A percentile compares a stretch with the other conserved stretches of the same genome.
phyloP scores from a whole-genome alignment of 768 basidiomycete genomes.

The Suillus variegatus region DNA sequence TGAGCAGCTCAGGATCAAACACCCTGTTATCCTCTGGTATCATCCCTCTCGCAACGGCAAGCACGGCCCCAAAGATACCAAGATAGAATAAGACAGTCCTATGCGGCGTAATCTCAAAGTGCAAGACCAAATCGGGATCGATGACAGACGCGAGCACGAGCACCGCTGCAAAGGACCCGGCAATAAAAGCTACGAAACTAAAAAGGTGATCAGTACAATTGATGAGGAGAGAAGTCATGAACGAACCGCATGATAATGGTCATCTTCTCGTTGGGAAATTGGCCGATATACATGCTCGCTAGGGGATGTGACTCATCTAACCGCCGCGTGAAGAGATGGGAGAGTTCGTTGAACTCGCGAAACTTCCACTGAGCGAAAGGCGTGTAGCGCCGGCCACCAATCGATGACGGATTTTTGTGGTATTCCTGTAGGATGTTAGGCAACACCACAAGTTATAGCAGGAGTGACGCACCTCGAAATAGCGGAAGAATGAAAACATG shows the following conservation, averaged over 20 bases:
- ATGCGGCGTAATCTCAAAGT: conserved; percentile 93
- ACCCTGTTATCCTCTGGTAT: conserved; percentile 92
- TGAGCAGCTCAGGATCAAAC: conserved; percentile 90
- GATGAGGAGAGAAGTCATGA: neutral
- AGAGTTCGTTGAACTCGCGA: conserved; percentile 97
- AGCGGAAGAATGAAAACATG: conserved; percentile 99
- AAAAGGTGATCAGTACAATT: neutral
- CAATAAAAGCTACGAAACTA: conserved; percentile 94
- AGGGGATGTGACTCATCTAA: conserved; percentile 87
- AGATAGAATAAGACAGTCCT: conserved; percentile 94
- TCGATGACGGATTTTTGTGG: conserved; percentile 96
- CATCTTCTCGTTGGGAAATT: conserved; percentile 95
- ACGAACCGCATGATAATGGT: conserved; percentile 86
- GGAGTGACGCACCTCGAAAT: conserved; percentile 80
- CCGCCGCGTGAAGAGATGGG: conserved; percentile 86
- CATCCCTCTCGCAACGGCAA: conserved; percentile 93
- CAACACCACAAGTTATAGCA: neutral
- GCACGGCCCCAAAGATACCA: conserved; percentile 80
- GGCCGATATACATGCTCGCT: conserved; percentile 94
- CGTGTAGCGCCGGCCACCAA: conserved; percentile 91
- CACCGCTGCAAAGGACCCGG: conserved; percentile 96
- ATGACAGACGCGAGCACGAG: conserved; percentile 88
- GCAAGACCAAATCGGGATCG: conserved; percentile 90
- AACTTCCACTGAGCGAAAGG: conserved; percentile 98
- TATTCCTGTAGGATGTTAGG: conserved; percentile 71